Base-by-base conservation (phyloP, 2,329 filamentous ascomycete species). In the Fusarium sambucinum region DNA sequence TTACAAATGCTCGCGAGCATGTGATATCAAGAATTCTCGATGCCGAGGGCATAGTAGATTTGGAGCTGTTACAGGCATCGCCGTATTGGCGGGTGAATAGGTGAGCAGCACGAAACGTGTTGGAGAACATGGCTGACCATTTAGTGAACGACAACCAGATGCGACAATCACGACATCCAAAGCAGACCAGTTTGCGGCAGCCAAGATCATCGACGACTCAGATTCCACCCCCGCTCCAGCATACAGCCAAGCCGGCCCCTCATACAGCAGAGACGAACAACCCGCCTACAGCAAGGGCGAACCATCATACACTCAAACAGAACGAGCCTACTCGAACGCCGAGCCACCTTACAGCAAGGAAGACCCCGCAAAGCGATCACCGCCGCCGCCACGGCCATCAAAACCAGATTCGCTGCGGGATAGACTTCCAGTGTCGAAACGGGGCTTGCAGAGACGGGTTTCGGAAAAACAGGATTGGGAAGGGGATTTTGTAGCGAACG, bases 81-180 rank as follows among this genome's bases (percentile, higher is more conserved):
- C 66, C 66, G 2, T 69, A 69, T 12, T 68, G 66, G 66, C 60
- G 61, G 19, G 32, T 69, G 32, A 69, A 69, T 16, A 66, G 66
- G 66, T 69, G n/a, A 55, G 66, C 12, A 25, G 1, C 1, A 12
- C 13, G n/a, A 3, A 11, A 2, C 4, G 11, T 0, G 5, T 1
- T 9, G 12, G 30, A 11, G 19, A 9, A 10, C 27, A 21, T 11
- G n/a, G 25, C 68, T 70, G 52, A 70, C 30, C 12, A 1, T 4
- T 45, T 30, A 70, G 68, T 25, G 68, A 70, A 55, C 57, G 64
- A 25, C 30, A 47, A 30, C 68, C 60, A 37, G 64, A 71, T 59
- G 54, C 68, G 16, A 48, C 50, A 40, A 63, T 57, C 19, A 52
- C 30, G 21, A 46, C 42, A 33, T 53, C 66, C 32, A 66, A 50